Conservation (phyloP, 129 eudicot genomes). For the Kitagawia praeruptora region DNA sequence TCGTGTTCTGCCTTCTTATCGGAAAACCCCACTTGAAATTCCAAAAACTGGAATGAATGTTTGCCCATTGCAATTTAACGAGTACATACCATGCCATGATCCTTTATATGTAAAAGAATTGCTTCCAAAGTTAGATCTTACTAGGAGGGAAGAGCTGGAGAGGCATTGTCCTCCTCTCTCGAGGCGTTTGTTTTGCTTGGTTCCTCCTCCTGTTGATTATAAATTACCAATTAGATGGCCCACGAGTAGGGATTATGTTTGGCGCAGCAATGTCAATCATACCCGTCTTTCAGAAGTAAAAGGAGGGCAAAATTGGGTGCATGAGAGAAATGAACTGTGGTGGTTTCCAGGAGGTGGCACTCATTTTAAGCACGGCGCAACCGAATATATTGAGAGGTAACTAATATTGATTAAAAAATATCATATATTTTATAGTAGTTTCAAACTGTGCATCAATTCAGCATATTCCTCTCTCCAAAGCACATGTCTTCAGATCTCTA, state of each 20-base stretch:
- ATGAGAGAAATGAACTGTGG: constrained; percentile 70
- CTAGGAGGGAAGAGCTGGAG: constrained; percentile 68
- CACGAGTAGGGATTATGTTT: constrained; percentile 78
- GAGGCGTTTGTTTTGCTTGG: constrained; percentile 75
- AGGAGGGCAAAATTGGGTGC: constrained; percentile 99
- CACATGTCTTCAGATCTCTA: background rate
- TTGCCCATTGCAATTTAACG: constrained; percentile 64
- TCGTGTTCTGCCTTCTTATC: constrained; percentile 44
- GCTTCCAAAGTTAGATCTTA: constrained; percentile 50
- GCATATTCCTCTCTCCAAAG: background rate
- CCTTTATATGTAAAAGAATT: constrained; percentile 49
- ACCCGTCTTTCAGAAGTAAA: constrained; percentile 84
- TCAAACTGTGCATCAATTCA: background rate
- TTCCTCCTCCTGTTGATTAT: constrained; percentile 85
- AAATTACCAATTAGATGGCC: constrained; percentile 90
- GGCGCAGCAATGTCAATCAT: constrained; percentile 91
- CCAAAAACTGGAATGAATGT: constrained; percentile 69
- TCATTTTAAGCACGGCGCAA: constrained; percentile 94
- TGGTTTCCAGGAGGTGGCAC: constrained; percentile 99
- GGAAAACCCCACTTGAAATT: constrained; percentile 38
- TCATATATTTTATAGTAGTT: background rate
- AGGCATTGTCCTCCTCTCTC: constrained; percentile 90
- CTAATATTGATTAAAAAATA: background rate
- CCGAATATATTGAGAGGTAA: constrained; percentile 87
- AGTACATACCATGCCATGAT: constrained; percentile 82